A percentile compares a stretch with the other conserved stretches of the same genome.
phyloP scores from a whole-genome alignment of 345 rosid genomes.

The Gossypium australe region DNA sequence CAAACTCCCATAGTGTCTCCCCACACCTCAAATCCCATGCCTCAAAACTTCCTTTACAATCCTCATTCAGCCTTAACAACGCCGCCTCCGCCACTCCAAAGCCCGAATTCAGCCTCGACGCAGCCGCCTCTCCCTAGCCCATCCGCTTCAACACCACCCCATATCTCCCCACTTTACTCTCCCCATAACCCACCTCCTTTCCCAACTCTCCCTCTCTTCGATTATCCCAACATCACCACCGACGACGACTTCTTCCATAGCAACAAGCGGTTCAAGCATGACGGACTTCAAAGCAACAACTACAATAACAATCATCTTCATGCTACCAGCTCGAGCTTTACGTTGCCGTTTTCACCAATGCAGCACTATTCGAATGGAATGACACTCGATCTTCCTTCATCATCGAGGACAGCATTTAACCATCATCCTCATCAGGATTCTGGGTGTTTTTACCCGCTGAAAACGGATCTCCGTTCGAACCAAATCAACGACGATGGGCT shows the following conservation, averaged over 20 bases:
- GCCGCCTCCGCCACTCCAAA: constrained; percentile 15
- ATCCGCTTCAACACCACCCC: constrained; percentile 18
- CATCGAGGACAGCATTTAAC: constrained; percentile 8
- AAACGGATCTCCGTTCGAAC: constrained; percentile 72
- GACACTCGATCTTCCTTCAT: constrained; percentile 9
- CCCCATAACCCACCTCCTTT: constrained; percentile 26
- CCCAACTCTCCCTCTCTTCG: constrained; percentile 45
- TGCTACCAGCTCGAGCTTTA: constrained; percentile 24
- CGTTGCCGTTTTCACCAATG: constrained; percentile 11
- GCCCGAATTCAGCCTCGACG: constrained; percentile 29
- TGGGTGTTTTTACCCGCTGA: constrained; percentile 24
- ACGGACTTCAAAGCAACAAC: background rate
- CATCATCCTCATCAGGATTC: constrained; percentile 24
- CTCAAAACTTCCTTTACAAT: too few relatives aligned
- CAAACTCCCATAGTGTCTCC: too few relatives aligned
- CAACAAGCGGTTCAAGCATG: constrained; percentile 28
- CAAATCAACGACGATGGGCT: constrained; percentile 31
- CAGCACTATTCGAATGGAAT: constrained; percentile 11
- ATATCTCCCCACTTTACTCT: constrained; percentile 25
- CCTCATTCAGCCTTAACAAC: too few relatives aligned
- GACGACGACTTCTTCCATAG: constrained; percentile 28
- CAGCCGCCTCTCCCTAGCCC: background rate
- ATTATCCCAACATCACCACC: background rate
- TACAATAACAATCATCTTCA: constrained; percentile 3
- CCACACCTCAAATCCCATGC: too few relatives aligned